Evolutionary conservation across 2,329 filamentous ascomycete species (phyloP).

Genomic region (Epicoccum sorghinum): DNA sequence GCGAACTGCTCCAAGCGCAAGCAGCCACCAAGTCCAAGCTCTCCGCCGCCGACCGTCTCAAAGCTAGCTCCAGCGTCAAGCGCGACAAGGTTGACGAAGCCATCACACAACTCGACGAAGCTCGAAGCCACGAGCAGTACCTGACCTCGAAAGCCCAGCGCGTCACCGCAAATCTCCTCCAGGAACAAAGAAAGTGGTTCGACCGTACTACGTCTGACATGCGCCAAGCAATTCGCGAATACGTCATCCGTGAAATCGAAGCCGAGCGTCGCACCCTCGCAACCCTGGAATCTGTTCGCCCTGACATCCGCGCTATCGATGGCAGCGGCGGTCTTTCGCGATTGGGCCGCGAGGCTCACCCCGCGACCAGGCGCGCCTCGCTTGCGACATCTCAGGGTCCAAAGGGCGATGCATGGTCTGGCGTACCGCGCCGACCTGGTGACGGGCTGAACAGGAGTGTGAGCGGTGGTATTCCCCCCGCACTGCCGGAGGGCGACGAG

Average conservation of each 20-base stretch:
- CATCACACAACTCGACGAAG: slow-evolving; percentile 88
- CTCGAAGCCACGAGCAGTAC: slow-evolving; percentile 78
- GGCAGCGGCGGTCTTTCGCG: slow-evolving; percentile 86
- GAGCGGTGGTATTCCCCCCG: slow-evolving; percentile 69
- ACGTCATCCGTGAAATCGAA: slow-evolving; percentile 93
- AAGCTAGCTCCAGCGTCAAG: slow-evolving; percentile 82
- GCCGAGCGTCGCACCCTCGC: slow-evolving; percentile 90
- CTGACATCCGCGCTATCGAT: slow-evolving; percentile 93
- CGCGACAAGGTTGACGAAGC: slow-evolving; percentile 97
- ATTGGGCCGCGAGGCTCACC: slow-evolving; percentile 86
- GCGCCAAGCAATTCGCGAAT: slow-evolving; percentile 83
- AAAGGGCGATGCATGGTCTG: slow-evolving; percentile 98
- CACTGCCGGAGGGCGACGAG: slow-evolving; percentile 66
- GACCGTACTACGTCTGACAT: slow-evolving; percentile 83
- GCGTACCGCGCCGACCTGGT: slow-evolving; percentile 79
- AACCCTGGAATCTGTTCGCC: slow-evolving; percentile 89
- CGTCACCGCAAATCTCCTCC: slow-evolving; percentile 86
- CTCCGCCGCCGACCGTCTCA: slow-evolving; percentile 85
- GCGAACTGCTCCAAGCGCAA: slow-evolving; percentile 90
- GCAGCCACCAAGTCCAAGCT: slow-evolving; percentile 82
- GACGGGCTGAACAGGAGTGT: slow-evolving; percentile 78
- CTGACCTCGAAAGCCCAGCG: slow-evolving; percentile 84
- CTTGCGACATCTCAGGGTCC: slow-evolving; percentile 90
- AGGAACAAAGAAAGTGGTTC: slow-evolving; percentile 92
- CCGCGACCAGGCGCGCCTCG: slow-evolving; percentile 72